Conservation (phyloP, 306 rosid genomes). For the Citrullus mucosospermus region DNA sequence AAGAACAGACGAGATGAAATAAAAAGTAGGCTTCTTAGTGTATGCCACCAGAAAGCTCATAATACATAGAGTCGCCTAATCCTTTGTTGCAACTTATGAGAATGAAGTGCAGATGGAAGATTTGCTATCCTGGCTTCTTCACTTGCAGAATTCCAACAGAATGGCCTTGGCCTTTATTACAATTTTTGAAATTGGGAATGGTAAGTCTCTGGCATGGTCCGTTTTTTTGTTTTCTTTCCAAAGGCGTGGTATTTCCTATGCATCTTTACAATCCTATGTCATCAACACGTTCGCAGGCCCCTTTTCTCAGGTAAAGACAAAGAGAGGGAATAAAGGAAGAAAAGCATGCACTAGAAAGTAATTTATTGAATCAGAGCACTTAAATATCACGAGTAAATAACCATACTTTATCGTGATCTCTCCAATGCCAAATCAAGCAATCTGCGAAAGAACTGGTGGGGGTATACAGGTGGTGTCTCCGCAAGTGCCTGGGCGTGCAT, state of each 20-base stretch:
- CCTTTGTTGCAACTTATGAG: neutral
- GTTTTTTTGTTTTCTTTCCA: neutral
- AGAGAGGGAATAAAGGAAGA: neutral
- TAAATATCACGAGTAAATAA: neutral
- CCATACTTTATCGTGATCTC: constrained; percentile 27
- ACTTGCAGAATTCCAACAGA: neutral
- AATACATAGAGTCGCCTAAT: neutral
- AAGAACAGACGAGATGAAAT: constrained; percentile 2
- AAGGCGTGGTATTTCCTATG: neutral
- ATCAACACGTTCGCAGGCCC: neutral
- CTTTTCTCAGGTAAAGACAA: neutral
- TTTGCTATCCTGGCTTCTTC: neutral
- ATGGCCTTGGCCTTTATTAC: neutral
- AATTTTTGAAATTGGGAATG: neutral
- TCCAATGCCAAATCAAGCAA: constrained; percentile 76
- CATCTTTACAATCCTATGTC: neutral
- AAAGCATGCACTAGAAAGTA: neutral
- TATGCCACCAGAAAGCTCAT: neutral
- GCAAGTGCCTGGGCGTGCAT: constrained; percentile 54
- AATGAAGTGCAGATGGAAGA: neutral
- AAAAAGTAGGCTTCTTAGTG: neutral
- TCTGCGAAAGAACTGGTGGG: constrained; percentile 72
- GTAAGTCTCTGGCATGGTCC: neutral
- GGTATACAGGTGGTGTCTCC: constrained; percentile 73
- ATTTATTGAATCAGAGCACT: neutral